These are phyloP conservation scores for Discostella pseudostelligera DNA, from an alignment of 108 stramenopile species.

Conservation along the genomic window DNA sequence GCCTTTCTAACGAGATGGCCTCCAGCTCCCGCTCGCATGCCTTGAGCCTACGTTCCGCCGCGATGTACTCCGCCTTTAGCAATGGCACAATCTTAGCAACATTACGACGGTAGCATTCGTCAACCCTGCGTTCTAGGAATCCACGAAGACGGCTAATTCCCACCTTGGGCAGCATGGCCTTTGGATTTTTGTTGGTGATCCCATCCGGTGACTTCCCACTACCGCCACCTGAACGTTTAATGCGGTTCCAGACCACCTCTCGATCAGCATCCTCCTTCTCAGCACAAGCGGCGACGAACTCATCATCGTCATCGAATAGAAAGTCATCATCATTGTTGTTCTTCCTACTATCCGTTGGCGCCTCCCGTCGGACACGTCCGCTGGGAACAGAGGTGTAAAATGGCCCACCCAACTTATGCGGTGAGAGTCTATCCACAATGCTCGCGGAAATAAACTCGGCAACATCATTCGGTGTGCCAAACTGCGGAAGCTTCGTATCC, in stretches of 20 bases:
- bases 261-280: constrained; percentile 65
- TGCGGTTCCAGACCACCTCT: constrained; percentile 39
- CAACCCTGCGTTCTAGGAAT: constrained; percentile 87
- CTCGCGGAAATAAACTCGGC: constrained; percentile 79
- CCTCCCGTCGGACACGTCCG: constrained; percentile 73
- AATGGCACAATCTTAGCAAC: constrained; percentile 91
- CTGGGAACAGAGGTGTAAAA: constrained; percentile 93
- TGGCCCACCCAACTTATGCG: constrained; percentile 88
- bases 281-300: constrained; percentile 67
- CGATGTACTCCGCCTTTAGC: constrained; percentile 79
- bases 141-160: constrained; percentile 78
- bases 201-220: constrained; percentile 18
- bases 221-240: constrained; percentile 32
- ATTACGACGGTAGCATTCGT: constrained; percentile 89
- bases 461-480: constrained; percentile 78
- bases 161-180: constrained; percentile 54
- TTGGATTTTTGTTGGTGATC: constrained; percentile 19
- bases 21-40: constrained; percentile 79
- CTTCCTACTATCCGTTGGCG: constrained; percentile 1
- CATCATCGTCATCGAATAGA: constrained; percentile 76
- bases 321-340: constrained; percentile 42
- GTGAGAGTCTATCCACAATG: constrained; percentile 71
- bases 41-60: constrained; percentile 64
- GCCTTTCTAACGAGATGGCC: constrained; percentile 75
- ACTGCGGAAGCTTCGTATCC: constrained; percentile 93